Conservation (phyloP, 2,329 filamentous ascomycete species). For the Cordyceps fumosorosea region DNA sequence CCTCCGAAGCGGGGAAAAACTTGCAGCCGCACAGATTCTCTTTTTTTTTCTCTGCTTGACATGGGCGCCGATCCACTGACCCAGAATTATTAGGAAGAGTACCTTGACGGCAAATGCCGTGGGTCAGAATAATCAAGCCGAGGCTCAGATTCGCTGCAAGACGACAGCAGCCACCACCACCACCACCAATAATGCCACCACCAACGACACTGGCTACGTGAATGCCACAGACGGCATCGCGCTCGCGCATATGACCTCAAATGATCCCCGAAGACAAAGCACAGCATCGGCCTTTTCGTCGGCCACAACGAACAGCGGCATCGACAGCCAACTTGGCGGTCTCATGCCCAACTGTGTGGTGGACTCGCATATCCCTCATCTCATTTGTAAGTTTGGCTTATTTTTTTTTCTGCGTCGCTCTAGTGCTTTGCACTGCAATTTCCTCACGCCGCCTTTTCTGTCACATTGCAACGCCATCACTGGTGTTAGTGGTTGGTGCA, state of each 20-base stretch:
- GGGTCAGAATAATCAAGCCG: constrained; percentile 32
- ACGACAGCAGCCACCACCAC: constrained; percentile 24
- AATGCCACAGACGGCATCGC: constrained; percentile 1
- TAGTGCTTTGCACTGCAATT: background rate
- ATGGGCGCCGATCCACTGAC: constrained; percentile 19
- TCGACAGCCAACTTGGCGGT: constrained; percentile 22
- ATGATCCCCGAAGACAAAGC: constrained; percentile 33
- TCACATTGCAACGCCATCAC: background rate
- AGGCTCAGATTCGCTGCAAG: constrained; percentile 39
- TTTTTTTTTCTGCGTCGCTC: constrained; percentile 8
- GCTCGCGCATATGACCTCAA: constrained; percentile 20
- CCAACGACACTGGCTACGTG: constrained; percentile 3
- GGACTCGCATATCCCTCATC: constrained; percentile 40
- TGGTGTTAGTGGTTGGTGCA: background rate
- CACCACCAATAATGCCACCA: constrained; percentile 15
- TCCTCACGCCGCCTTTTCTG: background rate
- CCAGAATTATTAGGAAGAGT: constrained; percentile 33
- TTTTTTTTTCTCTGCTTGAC: background rate
- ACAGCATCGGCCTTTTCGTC: constrained; percentile 20
- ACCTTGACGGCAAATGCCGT: constrained; percentile 33
- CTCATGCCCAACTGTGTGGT: constrained; percentile 22
- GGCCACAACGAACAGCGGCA: constrained; percentile 18
- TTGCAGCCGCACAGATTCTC: background rate
- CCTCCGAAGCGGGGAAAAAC: constrained; percentile 4
- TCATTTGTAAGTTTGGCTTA: constrained; percentile 19